Base-by-base conservation (phyloP, 1,139 yeast species). In the Yamadazyma jaroonii region DNA sequence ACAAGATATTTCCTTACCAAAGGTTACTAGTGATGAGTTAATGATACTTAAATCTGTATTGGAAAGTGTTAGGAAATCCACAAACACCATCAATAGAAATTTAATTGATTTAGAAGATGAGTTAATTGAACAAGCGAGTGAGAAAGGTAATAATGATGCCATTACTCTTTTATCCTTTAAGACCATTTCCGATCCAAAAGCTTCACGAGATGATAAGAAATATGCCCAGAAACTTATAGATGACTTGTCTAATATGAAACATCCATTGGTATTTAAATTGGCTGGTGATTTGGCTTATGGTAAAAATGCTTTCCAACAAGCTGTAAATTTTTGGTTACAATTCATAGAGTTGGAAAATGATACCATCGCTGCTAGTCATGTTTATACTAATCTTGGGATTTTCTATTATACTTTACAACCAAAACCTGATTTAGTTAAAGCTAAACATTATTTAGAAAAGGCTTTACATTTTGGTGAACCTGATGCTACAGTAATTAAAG, bases 51-150 rank as follows among this genome's bases (percentile, higher is more conserved):
- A 84, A 54, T 70, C 74, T 27, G 80, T 85, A 0, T 62, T 90
- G 25, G 81, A 79, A 32, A 77, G 76, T 27, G 68, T 84, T 34
- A 60, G 96, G 32, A 66, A 65, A 14, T 69, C 77, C 36, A 78
- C 92, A 1, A 79, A 79, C 43, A 64, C 81, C 2, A 67, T 76
- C 12, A 79, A 84, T 48, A 71, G 56, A 38, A 62, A 79, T 49
- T 57, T 84, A 32, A 64, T 83, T 3, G 74, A 62, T 8, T 59
- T 88, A 21, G 96, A 88, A 53, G 76, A 81, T 45, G 82, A 78
- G 45, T 59, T 88, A 31, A 74, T 88, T 9, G 95, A 87, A 48
- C 75, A 75, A 41, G 89, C 96, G 7, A 96, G 96, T 0, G 95
- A 86, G 51, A 51, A 79, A 50, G 96, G 96, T 1, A 77, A 84